Conservation (phyloP, 306 rosid species). For the Quercus mongolica region DNA sequence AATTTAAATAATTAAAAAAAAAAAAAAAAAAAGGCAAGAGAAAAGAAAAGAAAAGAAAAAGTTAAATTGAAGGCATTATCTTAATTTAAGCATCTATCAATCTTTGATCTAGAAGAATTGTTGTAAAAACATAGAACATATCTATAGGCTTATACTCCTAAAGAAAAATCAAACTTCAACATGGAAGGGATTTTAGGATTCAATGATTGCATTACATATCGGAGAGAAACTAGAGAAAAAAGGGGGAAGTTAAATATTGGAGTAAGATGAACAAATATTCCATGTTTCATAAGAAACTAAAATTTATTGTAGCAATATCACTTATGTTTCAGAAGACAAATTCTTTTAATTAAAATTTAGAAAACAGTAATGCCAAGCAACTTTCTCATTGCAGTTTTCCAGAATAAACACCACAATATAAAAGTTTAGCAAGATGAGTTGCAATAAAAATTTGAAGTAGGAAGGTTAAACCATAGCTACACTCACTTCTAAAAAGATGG, state of each 20-base stretch:
- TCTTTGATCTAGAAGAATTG: neutral
- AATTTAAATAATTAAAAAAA: too few relatives aligned
- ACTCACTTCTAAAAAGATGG: slow-evolving; percentile 95
- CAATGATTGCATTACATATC: neutral
- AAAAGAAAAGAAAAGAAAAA: neutral
- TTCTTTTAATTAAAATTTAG: neutral
- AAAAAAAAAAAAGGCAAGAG: neutral
- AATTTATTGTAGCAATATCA: neutral
- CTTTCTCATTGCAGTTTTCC: neutral
- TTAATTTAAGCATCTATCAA: neutral
- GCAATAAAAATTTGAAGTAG: neutral
- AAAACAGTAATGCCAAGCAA: neutral
- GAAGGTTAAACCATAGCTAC: slow-evolving; percentile 6
- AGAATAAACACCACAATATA: neutral
- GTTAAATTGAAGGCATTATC: neutral
- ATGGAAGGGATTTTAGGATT: neutral
- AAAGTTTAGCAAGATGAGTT: neutral
- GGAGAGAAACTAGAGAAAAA: neutral
- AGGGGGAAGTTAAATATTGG: neutral
- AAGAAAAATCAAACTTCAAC: neutral
- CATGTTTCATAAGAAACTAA: neutral
- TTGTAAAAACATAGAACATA: neutral
- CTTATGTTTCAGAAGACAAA: neutral
- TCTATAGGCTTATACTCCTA: neutral
- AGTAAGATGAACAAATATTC: neutral